These are phyloP conservation scores for Scedosporium dehoogii DNA, from an alignment of 2,329 filamentous ascomycete genomes.

Conservation along the genomic window DNA sequence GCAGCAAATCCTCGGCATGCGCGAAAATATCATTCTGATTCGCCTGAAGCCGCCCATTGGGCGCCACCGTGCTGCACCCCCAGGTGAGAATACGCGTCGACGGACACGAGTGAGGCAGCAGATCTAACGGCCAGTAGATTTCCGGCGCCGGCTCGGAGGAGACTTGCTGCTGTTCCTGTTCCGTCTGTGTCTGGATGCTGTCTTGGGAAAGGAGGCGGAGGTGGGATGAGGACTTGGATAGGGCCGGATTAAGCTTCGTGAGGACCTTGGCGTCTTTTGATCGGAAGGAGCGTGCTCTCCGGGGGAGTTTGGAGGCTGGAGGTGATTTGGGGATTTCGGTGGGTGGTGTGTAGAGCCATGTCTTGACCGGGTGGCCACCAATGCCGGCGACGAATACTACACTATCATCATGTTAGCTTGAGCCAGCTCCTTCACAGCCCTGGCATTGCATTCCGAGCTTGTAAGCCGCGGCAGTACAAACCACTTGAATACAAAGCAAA, in stretches of 20 bases:
- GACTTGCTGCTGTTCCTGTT: neutral
- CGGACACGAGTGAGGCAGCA: conserved; percentile 20
- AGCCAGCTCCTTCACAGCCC: neutral
- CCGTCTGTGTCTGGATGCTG: neutral
- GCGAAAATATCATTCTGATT: conserved; percentile 19
- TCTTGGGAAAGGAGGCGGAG: conserved; percentile 2
- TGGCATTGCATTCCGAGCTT: neutral
- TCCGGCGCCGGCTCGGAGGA: conserved; percentile 3
- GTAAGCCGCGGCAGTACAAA: no score
- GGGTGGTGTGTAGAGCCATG: conserved; percentile 15
- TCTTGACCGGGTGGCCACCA: conserved; percentile 20
- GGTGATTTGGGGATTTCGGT: conserved; percentile 9
- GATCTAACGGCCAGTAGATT: conserved; percentile 21
- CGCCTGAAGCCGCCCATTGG: conserved; percentile 15
- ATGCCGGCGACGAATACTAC: conserved; percentile 21
- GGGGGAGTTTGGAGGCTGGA: conserved; percentile 12
- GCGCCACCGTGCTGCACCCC: conserved; percentile 19
- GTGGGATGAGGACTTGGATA: neutral
- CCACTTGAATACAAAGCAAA: neutral
- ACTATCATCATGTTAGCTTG: conserved; percentile 10
- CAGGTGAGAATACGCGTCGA: conserved; percentile 19
- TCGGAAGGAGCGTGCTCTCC: conserved; percentile 13
- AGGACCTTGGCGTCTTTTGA: conserved; percentile 7
- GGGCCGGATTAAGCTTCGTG: conserved; percentile 14
- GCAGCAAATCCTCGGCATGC: conserved; percentile 17